phyloP scores from a whole-genome alignment of 2,329 filamentous ascomycete species.

The Blumeria graminis region DNA sequence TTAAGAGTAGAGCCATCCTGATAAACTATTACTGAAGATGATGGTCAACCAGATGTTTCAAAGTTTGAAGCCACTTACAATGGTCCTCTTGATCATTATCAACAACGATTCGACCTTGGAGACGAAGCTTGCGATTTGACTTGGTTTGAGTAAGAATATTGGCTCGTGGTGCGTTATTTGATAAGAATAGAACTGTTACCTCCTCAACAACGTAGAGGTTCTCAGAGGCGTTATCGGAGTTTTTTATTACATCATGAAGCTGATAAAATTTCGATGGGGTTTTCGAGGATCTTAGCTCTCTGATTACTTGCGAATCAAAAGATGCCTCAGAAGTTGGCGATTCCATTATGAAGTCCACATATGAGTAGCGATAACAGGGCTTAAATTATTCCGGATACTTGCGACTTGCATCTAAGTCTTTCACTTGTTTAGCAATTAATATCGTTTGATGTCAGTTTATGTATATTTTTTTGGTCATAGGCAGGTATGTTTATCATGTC shows the following conservation, averaged over 20 bases:
- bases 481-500: too few relatives aligned
- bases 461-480: too few relatives aligned
- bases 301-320: neutral
- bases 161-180: neutral
- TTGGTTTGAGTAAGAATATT: neutral
- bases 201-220: conserved; percentile 1
- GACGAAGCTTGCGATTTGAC: neutral
- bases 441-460: too few relatives aligned
- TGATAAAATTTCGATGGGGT: neutral
- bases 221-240: neutral
- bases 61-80: neutral
- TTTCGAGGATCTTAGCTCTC: neutral
- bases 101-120: neutral
- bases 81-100: conserved; percentile 1
- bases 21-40: neutral
- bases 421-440: too few relatives aligned
- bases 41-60: neutral
- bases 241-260: neutral
- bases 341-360: neutral
- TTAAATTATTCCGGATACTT: too few relatives aligned
- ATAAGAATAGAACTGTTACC: neutral
- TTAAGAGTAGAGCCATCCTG: neutral
- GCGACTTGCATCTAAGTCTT: too few relatives aligned
- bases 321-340: neutral
- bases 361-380: too few relatives aligned